phyloP scores from a whole-genome alignment of 345 rosid genomes.

The Corchorus olitorius region DNA sequence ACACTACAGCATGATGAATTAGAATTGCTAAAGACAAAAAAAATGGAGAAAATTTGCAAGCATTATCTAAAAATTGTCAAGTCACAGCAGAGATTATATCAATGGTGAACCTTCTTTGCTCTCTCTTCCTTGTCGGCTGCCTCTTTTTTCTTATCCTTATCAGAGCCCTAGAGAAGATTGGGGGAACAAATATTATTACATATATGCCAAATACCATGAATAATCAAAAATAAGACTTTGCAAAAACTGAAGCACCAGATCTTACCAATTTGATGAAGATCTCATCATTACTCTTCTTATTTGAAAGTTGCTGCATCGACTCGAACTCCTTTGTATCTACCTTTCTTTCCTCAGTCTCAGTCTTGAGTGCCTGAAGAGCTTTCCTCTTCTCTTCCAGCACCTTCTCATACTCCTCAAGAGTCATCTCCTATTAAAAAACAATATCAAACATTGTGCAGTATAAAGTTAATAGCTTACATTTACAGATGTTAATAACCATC shows the following conservation, averaged over 20 bases:
- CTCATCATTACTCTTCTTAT: constrained; percentile 58
- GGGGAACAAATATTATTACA: constrained; percentile 1
- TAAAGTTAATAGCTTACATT: not conserved
- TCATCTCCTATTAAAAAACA: constrained; percentile 67
- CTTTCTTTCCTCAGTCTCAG: constrained; percentile 66
- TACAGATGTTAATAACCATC: not conserved
- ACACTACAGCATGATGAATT: not conserved
- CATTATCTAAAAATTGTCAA: not conserved
- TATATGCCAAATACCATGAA: not conserved
- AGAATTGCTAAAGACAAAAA: not conserved
- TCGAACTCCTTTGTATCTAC: constrained; percentile 66
- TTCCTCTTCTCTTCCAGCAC: constrained; percentile 70
- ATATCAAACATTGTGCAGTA: not conserved
- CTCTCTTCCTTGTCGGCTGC: constrained; percentile 66
- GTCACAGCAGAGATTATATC: not conserved
- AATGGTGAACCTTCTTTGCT: constrained; percentile 50
- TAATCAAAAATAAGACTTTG: not conserved
- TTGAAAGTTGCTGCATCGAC: constrained; percentile 71
- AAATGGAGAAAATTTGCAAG: too few relatives aligned
- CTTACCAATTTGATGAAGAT: constrained; percentile 65
- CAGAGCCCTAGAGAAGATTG: constrained; percentile 48
- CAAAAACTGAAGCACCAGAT: not conserved
- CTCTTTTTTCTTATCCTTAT: constrained; percentile 69
- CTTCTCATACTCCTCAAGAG: constrained; percentile 86
- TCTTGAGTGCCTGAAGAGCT: constrained; percentile 53